Evolutionary conservation across 1,284 basidiomycete genomes (phyloP).

Genomic region (Ceratobasidium sp.): DNA sequence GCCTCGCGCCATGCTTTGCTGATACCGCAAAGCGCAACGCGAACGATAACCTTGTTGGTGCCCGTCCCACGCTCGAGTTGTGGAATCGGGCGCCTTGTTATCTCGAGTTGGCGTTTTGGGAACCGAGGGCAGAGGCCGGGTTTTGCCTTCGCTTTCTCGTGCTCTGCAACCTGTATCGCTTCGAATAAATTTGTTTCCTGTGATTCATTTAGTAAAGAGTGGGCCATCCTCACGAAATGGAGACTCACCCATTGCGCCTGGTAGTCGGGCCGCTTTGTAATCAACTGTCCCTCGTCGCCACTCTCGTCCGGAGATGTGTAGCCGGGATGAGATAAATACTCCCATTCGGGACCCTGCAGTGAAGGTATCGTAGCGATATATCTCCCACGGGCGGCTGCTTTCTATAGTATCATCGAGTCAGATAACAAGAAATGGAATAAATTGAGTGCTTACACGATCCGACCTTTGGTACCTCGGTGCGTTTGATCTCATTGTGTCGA

Average conservation of each 20-base stretch:
- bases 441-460: background rate
- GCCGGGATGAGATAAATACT: background rate
- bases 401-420: background rate
- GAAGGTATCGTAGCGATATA: background rate
- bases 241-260: too few relatives aligned
- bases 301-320: slow-evolving; percentile 7
- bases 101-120: background rate
- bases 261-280: too few relatives aligned
- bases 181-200: too few relatives aligned
- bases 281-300: too few relatives aligned
- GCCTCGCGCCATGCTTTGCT: background rate
- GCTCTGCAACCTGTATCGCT: too few relatives aligned
- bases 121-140: too few relatives aligned
- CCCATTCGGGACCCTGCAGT: background rate
- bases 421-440: background rate
- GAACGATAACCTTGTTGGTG: background rate
- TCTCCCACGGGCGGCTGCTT: background rate
- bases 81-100: background rate
- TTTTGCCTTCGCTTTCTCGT: too few relatives aligned
- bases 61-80: background rate
- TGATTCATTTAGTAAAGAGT: too few relatives aligned
- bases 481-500: background rate
- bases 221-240: too few relatives aligned
- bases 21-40: background rate
- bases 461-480: background rate